phyloP scores from a whole-genome alignment of 306 rosid species.

The Vigna hirtella region DNA sequence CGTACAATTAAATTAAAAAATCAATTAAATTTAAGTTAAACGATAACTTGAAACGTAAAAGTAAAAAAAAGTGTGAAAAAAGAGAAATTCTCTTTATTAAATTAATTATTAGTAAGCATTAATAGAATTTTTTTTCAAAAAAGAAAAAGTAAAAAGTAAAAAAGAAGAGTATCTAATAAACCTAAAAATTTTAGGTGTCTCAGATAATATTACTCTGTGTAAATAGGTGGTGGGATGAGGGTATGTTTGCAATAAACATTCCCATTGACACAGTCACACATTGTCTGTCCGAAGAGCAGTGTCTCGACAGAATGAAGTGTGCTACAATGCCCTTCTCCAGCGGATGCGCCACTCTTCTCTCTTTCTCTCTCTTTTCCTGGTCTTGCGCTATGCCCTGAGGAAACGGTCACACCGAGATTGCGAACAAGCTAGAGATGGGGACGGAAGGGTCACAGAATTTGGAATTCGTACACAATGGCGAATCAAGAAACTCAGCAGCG shows the following conservation, averaged over 20 bases:
- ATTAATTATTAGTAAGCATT: no score
- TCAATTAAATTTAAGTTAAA: no score
- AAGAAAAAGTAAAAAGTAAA: no score
- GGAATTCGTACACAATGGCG: conserved; percentile 48
- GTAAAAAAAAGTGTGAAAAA: no score
- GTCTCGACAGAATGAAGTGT: no score
- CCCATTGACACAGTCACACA: neutral
- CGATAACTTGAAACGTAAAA: no score
- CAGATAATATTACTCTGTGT: neutral
- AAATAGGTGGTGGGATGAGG: neutral
- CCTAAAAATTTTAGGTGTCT: no score
- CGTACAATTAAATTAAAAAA: no score
- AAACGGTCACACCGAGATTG: conserved; percentile 40
- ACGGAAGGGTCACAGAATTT: neutral
- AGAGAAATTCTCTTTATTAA: no score
- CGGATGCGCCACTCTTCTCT: conserved; percentile 5
- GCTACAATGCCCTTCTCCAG: neutral
- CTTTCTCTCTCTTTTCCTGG: conserved; percentile 34
- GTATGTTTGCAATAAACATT: neutral
- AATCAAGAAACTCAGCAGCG: conserved; percentile 57
- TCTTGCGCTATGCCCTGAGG: conserved; percentile 41
- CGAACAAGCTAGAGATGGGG: conserved; percentile 15
- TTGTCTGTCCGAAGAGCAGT: no score
- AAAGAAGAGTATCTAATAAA: no score
- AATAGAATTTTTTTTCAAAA: no score